Base-by-base conservation (phyloP, 1,284 basidiomycete species). In the Leccinum proliferum region DNA sequence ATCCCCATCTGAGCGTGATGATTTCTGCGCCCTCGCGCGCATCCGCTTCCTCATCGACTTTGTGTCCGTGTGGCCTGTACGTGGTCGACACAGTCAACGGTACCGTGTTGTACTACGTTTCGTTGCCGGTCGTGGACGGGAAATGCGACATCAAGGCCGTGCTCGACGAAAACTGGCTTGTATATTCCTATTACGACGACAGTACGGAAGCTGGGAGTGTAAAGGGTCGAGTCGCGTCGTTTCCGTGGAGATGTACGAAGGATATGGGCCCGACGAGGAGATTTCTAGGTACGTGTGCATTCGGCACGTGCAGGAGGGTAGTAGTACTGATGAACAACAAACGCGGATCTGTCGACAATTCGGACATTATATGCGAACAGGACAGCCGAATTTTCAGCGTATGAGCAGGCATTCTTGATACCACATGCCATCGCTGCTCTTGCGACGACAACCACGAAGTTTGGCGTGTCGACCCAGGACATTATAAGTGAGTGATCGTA, bases 111-210 rank as follows among this genome's bases (percentile, higher is more conserved):
- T 94, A 94, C 73, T 81, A 84, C 58, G 81, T 81, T 4, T 76
- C 77, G 32, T 67, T 92, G 7, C 83, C 87, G 59, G 75, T 77
- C 14, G 69, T 62, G 53, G 71, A 67, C n/a, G 78, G 73, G 50
- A 77, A 64, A 32, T 92, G 89, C 69, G 82, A 89, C 67, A 77
- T 95, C 10, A 83, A 88, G 65, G 86, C 86, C 14, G 78, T 80
- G 7, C 79, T 96, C 65, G 83, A 86, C 15, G 96, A 98, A 77
- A 98, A 98, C 74, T 98, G 96, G 96, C 76, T 98, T 60, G 89
- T 95, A 18, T 94, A 94, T 76, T 82, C 89, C 60, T 96, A 90
- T 73, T 91, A 86, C 67, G 87, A 90, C 55, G 80, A 80, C 18
- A 83, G 83, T 3, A 76, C 78, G 29, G 81, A 78, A n/a, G 68